Evolutionary conservation across 1,284 basidiomycete genomes (phyloP), one percentile per base, ranked within the genome.

Genomic region (Trichosporon coremiiforme): DNA sequence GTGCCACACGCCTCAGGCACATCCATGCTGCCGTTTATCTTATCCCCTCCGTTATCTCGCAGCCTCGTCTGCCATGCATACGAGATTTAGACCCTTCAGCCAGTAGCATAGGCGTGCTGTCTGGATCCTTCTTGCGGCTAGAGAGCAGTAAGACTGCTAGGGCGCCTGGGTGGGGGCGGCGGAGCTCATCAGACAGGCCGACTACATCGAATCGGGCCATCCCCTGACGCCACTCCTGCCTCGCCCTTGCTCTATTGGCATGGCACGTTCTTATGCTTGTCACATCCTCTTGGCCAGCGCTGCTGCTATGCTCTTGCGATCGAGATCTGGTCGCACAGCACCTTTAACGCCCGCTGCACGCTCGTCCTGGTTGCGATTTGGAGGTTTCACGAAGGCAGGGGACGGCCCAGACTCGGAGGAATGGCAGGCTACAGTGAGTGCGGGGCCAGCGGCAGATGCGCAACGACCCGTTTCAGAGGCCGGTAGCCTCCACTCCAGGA

Each of bases 151-250:
- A n/a, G 41, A 15, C 41, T 9, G 57, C 15, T n/a, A 33, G 20
- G 29, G 15, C 12, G 9, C 25, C 15, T 15, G 31, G 57, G 29
- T 33, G 31, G 57, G 31, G 57, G 31, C 4, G 29, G 41, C 31
- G 55, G 29, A 10, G 55, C 29, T 17, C 55, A 33, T 33, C 55
- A 17, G 55, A 57, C 22, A 15, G 55, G 55, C 29, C 55, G 5
- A 17, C 29, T 60, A 33, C 17, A 33, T 60, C 29, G 57, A 15
- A 33, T 60, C 29, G 31, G 57, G 57, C 57, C 57, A 60, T 33
- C 57, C 55, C 57, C 57, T 60, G 57, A 60, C 57, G 57, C 57
- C 57, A 60, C 57, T 33, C 15, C 41, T 31, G 33, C 22, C 57
- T 17, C 57, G 57, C 31, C 57, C 57, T 53, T 60, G 29, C 31